These are phyloP conservation scores for Umbelopsis sp. DNA, from an alignment of 371 early-diverging fungal genomes.

Conservation along the genomic window DNA sequence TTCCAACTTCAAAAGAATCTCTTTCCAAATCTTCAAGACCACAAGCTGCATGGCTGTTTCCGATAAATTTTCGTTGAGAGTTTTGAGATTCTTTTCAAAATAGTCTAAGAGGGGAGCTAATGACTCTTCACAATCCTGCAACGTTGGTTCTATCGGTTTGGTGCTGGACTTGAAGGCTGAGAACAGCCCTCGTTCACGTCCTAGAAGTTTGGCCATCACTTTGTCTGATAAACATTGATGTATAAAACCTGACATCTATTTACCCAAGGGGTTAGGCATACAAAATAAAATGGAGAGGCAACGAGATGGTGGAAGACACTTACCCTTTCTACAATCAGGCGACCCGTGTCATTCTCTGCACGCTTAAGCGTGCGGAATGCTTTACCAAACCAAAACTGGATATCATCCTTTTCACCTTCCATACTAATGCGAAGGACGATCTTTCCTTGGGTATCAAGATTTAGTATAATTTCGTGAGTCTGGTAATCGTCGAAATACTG, in stretches of 20 bases:
- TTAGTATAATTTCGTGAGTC: conserved; percentile 84
- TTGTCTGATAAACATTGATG: conserved; percentile 61
- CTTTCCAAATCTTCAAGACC: conserved; percentile 85
- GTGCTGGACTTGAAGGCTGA: conserved; percentile 37
- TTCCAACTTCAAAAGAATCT: conserved; percentile 76
- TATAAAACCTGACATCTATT: conserved; percentile 59
- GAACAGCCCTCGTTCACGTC: conserved; percentile 49
- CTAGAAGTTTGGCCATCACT: conserved; percentile 42
- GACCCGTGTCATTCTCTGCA: conserved; percentile 72
- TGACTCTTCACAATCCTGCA: conserved; percentile 78
- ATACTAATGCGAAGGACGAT: conserved; percentile 82
- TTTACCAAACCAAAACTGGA: conserved; percentile 91
- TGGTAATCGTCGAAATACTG: conserved; percentile 67
- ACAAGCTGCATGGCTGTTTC: conserved; percentile 80
- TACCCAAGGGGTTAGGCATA: not conserved
- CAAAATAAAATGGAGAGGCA: not conserved
- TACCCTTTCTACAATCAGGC: conserved; percentile 75
- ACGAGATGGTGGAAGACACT: conserved; percentile 5
- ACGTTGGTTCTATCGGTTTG: conserved; percentile 44
- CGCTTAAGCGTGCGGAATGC: conserved; percentile 78
- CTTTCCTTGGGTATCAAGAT: conserved; percentile 84
- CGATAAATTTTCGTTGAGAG: conserved; percentile 77
- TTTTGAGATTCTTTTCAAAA: conserved; percentile 83
- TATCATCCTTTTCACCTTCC: conserved; percentile 91
- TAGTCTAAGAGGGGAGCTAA: conserved; percentile 84